Base-by-base conservation (phyloP, 1,139 yeast species). In the Suhomyces ambrosiae region DNA sequence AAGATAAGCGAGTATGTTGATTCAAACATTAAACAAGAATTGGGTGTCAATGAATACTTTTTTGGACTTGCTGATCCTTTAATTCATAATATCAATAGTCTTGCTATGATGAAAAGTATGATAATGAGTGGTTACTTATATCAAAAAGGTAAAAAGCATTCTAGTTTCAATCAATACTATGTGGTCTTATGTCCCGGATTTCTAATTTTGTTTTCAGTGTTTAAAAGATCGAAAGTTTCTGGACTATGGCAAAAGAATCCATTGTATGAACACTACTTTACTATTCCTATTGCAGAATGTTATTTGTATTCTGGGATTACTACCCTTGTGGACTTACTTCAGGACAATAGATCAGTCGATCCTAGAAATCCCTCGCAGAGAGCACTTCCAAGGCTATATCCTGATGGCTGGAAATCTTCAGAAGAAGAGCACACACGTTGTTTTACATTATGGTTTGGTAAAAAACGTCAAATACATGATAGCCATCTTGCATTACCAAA, bases 381-480 rank as follows among this genome's bases (percentile, higher is more conserved):
- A 37, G 55, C 82, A 0, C 56, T 85, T 29, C 95, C 97, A 0
- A 65, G 95, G 27, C 67, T 83, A 0, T 88, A 85, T 53, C 63
- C 75, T 1, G 95, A 89, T 59, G 96, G 96, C 0, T 86, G 95
- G 90, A 74, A 73, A 47, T 83, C 94, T 2, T 68, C 79, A 5
- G 97, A 90, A 49, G 87, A 83, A 37, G 94, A 86, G 47, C 56
- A 72, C 11, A 61, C 76, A 27, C 67, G 95, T 34, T 80, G 95
- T 47, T 89, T 90, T 53, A 87, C 92, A 0, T 50, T 90, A 4
- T 88, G 96, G 95, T 78, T 85, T 58, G 94, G 94, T 0, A 71
- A 71, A 7, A 85, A 82, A 49, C 60, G 84, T 37, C 63, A 71
- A 3, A 61, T 72, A 26, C 56, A 62, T 33, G 55, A 45, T 35